Percentiles rank a stretch among this genome's conserved stretches.
Evolutionary conservation across 169 alveolate genomes (phyloP).

Genomic region (Amoebophrya sp.): DNA sequence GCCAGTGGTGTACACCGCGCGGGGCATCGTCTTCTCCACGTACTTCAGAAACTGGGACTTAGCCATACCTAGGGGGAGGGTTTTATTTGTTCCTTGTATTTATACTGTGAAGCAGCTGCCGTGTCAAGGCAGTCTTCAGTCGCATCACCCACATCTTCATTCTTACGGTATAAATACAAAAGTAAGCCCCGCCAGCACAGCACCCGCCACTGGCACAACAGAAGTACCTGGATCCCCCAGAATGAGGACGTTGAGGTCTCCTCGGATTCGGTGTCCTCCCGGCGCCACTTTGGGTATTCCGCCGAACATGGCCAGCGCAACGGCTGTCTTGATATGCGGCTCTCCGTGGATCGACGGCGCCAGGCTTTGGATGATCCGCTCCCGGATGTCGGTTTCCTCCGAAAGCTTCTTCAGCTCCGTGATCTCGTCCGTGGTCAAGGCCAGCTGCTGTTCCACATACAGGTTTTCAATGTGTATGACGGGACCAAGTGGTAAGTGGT

Average conservation of each 20-base stretch:
- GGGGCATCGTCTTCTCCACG: slow-evolving; percentile 88
- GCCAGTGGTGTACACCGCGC: slow-evolving; percentile 95
- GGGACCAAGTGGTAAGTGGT: no score
- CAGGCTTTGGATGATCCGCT: slow-evolving; percentile 18
- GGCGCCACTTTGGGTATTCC: slow-evolving; percentile 66
- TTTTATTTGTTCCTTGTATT: slow-evolving; percentile 56
- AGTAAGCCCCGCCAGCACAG: background rate
- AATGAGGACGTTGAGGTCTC: slow-evolving; percentile 89
- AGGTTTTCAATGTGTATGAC: background rate
- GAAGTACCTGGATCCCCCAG: slow-evolving; percentile 93
- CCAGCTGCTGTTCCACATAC: background rate
- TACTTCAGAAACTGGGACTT: slow-evolving; percentile 95
- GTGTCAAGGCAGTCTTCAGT: no score
- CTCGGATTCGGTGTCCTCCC: slow-evolving; percentile 94
- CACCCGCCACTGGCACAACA: no score
- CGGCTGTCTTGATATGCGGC: slow-evolving; percentile 27
- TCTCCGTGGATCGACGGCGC: slow-evolving; percentile 22
- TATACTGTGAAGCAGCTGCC: background rate
- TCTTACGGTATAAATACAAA: no score
- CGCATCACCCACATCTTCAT: no score
- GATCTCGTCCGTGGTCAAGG: background rate
- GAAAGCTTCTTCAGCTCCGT: background rate
- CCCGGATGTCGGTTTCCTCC: slow-evolving; percentile 12
- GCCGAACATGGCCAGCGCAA: slow-evolving; percentile 45
- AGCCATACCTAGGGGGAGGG: slow-evolving; percentile 95